Conservation (phyloP, 441 rosid species). For the Pelargonium fulgidum region DNA sequence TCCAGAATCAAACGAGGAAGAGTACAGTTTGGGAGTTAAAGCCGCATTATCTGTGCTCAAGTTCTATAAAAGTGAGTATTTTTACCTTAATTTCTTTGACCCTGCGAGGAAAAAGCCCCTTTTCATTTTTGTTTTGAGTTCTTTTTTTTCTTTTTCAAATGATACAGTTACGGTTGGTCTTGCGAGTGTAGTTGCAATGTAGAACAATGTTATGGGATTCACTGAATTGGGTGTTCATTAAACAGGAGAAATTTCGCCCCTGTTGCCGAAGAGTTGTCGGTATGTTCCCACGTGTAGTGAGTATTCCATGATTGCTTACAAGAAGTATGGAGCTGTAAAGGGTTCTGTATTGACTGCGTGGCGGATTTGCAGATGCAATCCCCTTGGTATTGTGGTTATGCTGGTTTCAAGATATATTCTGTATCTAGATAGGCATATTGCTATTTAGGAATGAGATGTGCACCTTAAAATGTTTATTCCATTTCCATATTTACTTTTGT, state of each 20-base stretch:
- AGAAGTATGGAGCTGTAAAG: slow-evolving; percentile 70
- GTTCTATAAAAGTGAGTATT: slow-evolving; percentile 62
- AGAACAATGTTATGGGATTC: slow-evolving; percentile 1
- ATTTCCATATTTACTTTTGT: not conserved
- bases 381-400: slow-evolving; percentile 44
- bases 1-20: slow-evolving; percentile 34
- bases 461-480: not conserved
- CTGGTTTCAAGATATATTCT: too few species aligned
- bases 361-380: slow-evolving; percentile 91
- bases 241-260: slow-evolving; percentile 84
- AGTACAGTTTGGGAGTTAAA: slow-evolving; percentile 54
- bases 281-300: slow-evolving; percentile 82
- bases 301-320: slow-evolving; percentile 88
- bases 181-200: not conserved
- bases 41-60: slow-evolving; percentile 64
- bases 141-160: too few species aligned
- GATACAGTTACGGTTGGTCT: not conserved
- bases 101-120: not conserved
- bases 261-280: slow-evolving; percentile 71
- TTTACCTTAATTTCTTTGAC: not conserved
- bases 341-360: slow-evolving; percentile 66
- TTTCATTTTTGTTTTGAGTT: not conserved
- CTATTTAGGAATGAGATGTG: not conserved
- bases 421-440: not conserved
- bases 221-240: slow-evolving; percentile 19